Evolutionary conservation across 2,329 filamentous ascomycete genomes (phyloP).

Genomic region (Periconia sp.): DNA sequence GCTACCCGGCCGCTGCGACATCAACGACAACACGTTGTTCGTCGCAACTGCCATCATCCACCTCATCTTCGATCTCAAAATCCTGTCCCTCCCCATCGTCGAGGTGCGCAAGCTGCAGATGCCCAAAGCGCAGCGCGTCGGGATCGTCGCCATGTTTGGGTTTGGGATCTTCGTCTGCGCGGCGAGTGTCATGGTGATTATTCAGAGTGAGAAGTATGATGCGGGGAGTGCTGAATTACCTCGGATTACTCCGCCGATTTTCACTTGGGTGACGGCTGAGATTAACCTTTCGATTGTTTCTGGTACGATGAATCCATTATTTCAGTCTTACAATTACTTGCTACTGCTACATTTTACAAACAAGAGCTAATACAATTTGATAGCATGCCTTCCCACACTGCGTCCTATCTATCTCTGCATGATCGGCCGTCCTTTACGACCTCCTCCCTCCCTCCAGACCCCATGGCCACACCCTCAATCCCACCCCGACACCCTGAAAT

Average conservation of each 20-base stretch:
- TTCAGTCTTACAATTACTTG: too few species aligned
- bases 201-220: constrained; percentile 7
- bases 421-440: constrained; percentile 1
- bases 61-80: constrained; percentile 34
- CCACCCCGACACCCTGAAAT: too few species aligned
- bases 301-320: constrained; percentile 10
- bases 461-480: too few species aligned
- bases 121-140: constrained; percentile 6
- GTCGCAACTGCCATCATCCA: constrained; percentile 37
- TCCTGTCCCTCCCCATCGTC: constrained; percentile 34
- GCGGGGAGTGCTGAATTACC: constrained; percentile 9
- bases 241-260: constrained; percentile 13
- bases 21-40: constrained; percentile 36
- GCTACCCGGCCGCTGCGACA: constrained; percentile 28
- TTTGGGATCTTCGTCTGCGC: constrained; percentile 18
- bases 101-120: constrained; percentile 37
- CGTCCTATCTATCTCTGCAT: constrained; percentile 15
- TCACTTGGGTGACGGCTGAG: constrained; percentile 17
- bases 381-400: constrained; percentile 20
- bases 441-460: not conserved
- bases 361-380: not conserved
- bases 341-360: not conserved
- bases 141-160: constrained; percentile 59
- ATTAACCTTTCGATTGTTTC: constrained; percentile 18
- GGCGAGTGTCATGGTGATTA: constrained; percentile 11